These are phyloP conservation scores for Neurospora sp. DNA, from an alignment of 495 filamentous ascomycete species.

Conservation along the genomic window DNA sequence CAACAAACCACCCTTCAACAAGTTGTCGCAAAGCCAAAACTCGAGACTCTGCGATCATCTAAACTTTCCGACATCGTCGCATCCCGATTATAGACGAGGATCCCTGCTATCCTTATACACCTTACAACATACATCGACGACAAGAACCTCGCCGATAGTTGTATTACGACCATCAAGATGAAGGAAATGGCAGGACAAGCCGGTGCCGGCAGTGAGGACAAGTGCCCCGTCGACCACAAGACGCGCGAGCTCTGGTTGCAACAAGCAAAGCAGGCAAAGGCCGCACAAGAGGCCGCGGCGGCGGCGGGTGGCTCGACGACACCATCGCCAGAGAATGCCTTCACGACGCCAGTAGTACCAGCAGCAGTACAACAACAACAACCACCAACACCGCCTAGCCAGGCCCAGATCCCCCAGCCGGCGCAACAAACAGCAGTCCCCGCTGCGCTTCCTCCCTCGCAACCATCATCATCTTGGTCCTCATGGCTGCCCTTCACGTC, in stretches of 20 bases:
- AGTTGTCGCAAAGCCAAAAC: neutral
- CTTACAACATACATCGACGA: neutral
- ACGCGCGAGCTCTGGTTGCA: constrained; percentile 74
- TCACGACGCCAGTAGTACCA: constrained; percentile 6
- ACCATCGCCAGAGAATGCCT: constrained; percentile 7
- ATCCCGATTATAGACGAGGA: neutral
- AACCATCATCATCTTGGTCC: constrained; percentile 13
- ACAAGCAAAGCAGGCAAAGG: constrained; percentile 24
- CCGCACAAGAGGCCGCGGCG: neutral
- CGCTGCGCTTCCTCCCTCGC: neutral
- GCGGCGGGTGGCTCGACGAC: neutral
- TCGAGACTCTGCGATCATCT: neutral
- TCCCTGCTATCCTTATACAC: neutral
- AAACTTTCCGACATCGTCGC: neutral
- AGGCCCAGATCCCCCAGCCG: neutral
- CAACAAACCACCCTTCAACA: neutral
- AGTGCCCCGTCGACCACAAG: constrained; percentile 83
- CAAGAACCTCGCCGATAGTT: constrained; percentile 5
- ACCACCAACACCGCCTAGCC: neutral
- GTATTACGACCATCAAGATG: constrained; percentile 1
- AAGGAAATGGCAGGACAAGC: constrained; percentile 1
- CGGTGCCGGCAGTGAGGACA: constrained; percentile 20
- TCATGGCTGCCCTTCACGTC: constrained; percentile 19
- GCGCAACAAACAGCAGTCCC: constrained; percentile 1
- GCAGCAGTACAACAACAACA: neutral